A percentile compares a stretch with the other conserved stretches of the same genome.
These are phyloP conservation scores for Pittosporum tobira DNA, from an alignment of 129 eudicot genomes.

Conservation along the genomic window DNA sequence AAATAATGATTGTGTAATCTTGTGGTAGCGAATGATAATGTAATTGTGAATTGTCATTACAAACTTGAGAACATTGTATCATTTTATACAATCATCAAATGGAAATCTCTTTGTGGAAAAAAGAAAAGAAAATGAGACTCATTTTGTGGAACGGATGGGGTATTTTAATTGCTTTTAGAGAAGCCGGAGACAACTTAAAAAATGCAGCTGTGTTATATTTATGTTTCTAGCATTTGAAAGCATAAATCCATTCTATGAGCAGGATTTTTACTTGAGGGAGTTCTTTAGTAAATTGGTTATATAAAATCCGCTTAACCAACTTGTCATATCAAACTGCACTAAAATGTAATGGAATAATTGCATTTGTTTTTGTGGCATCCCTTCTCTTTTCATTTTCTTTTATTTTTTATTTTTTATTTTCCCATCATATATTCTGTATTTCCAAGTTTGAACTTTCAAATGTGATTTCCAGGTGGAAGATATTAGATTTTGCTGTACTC, in stretches of 20 bases:
- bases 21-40: too few relatives aligned
- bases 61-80: too few relatives aligned
- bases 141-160: too few relatives aligned
- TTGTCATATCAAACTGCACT: too few relatives aligned
- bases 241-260: neutral
- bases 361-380: neutral
- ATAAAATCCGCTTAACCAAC: neutral
- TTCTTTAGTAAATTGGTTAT: neutral
- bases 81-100: too few relatives aligned
- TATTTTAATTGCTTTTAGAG: constrained; percentile 1
- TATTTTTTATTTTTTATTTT: too few relatives aligned
- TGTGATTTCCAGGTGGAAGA: constrained; percentile 58
- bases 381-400: too few relatives aligned
- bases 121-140: too few relatives aligned
- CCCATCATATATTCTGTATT: neutral
- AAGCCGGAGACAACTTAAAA: neutral
- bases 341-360: too few relatives aligned
- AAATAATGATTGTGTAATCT: too few relatives aligned
- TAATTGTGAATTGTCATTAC: too few relatives aligned
- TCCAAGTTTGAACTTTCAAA: constrained; percentile 1
- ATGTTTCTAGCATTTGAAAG: neutral
- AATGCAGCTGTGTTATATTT: neutral
- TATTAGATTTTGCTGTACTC: constrained; percentile 69
- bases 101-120: too few relatives aligned
- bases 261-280: neutral